Percentiles rank a stretch among this genome's conserved stretches.
phyloP scores from a whole-genome alignment of 1,284 basidiomycete species.

The Marasmius oreades region DNA sequence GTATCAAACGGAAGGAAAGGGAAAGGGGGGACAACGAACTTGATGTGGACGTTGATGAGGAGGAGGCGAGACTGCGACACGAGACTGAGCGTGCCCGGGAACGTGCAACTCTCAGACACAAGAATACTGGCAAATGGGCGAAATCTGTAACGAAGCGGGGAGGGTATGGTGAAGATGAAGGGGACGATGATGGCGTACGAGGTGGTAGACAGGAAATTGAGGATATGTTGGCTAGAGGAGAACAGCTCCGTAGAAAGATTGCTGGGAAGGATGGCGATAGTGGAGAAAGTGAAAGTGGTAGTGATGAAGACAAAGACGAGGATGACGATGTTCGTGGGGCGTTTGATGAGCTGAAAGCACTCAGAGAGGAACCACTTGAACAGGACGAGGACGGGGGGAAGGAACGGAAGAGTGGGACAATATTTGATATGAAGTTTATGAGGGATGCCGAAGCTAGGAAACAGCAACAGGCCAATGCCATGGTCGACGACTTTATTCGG shows the following conservation, averaged over 20 bases:
- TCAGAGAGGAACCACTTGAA: constrained; percentile 38
- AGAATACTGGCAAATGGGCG: constrained; percentile 81
- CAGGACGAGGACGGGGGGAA: constrained; percentile 23
- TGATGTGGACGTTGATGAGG: constrained; percentile 54
- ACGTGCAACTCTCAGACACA: constrained; percentile 83
- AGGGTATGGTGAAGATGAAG: constrained; percentile 60
- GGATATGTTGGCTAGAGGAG: constrained; percentile 76
- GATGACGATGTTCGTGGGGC: constrained; percentile 52
- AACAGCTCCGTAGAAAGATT: constrained; percentile 71
- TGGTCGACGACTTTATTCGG: constrained; percentile 66
- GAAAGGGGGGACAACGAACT: constrained; percentile 54
- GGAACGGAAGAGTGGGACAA: constrained; percentile 50
- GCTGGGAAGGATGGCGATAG: constrained; percentile 51
- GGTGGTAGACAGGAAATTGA: constrained; percentile 71
- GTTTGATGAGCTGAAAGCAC: constrained; percentile 67
- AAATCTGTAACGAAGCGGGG: constrained; percentile 64
- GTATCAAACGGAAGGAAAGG: constrained; percentile 78
- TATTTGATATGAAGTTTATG: constrained; percentile 97
- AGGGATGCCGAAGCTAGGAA: constrained; percentile 78
- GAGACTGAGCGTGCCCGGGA: constrained; percentile 82
- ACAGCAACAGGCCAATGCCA: constrained; percentile 51
- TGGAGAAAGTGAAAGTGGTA: constrained; percentile 48
- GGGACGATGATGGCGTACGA: constrained; percentile 68
- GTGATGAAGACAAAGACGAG: constrained; percentile 44
- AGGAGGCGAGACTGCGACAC: constrained; percentile 57